Evolutionary conservation across 768 basidiomycete species (phyloP), one percentile per base, ranked within the genome.

Genomic region (Leccinum variicolor): DNA sequence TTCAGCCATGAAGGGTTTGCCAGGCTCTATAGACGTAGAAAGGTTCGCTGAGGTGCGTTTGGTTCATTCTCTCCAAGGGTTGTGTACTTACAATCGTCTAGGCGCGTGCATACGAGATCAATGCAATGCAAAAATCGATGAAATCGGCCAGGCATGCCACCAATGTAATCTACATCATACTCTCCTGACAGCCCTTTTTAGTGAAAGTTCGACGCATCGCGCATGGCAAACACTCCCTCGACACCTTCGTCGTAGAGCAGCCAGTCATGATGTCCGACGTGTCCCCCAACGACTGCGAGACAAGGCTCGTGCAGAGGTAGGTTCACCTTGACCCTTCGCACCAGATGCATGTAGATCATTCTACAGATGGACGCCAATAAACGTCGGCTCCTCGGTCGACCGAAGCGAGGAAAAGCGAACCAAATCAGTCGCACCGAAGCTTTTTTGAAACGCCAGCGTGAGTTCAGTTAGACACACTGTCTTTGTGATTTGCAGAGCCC

Each of bases 191-290:
- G 1, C 15, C 2, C 4, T 28, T 52, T 55, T 5, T 59, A 94
- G 92, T 54, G 78, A 79, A 8, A 81, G 80, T 62, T 82, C 88
- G 15, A 90, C 89, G 0, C 86, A 90, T 55, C 80, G 94, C 57
- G 90, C 86, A 5, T 99, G 95, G 86, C 96, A 99, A 73, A 86
- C 89, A 10, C 81, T 98, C 7, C 96, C 96, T 11, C 84, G 96
- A 17, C 92, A 94, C 73, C 80, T 99, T 23, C 84, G 97, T 28
- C 81, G 96, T 47, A 80, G 96, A 66, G 96, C 96, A 11, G 96
- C 97, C 3, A 94, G 92, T 66, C 96, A 98, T 71, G 90, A 98
- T 71, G 86, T 94, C 23, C 86, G 93, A 4, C 85, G 95, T 11
- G 92, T 99, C 29, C 96, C 96, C 2, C 70, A 82, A n/a, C 81